Percentiles rank a stretch among this genome's conserved stretches.
Conservation (phyloP, 2,329 filamentous ascomycete species). For the Diaporthe destruens region DNA sequence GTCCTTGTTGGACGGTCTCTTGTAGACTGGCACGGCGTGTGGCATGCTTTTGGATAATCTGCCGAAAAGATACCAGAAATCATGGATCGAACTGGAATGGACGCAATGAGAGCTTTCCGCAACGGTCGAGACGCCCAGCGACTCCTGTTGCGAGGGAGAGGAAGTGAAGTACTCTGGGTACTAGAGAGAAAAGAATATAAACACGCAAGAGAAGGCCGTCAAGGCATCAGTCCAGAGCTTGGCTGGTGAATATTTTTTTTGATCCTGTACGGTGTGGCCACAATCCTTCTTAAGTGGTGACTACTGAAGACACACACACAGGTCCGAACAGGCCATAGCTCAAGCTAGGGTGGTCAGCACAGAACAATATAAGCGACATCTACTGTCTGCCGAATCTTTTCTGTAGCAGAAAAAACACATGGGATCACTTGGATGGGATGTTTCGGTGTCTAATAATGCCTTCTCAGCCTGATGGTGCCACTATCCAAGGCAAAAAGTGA, state of each 20-base stretch:
- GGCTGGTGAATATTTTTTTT: neutral
- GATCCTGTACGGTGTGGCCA: neutral
- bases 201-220: neutral
- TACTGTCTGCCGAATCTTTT: neutral
- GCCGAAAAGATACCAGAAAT: neutral
- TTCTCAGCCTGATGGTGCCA: no score
- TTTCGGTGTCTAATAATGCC: neutral
- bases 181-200: neutral
- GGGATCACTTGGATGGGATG: neutral
- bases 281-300: slow-evolving; percentile 22
- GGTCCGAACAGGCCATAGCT: neutral
- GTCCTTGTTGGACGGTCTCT: slow-evolving; percentile 47
- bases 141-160: neutral
- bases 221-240: neutral
- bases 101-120: neutral
- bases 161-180: neutral
- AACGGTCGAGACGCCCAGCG: slow-evolving; percentile 9
- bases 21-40: slow-evolving; percentile 25
- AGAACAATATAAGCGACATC: neutral
- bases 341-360: neutral
- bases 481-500: no score
- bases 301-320: neutral
- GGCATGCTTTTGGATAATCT: slow-evolving; percentile 23
- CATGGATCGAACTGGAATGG: neutral
- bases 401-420: neutral